These are phyloP conservation scores for Hymenoscyphus occultus DNA, from an alignment of 2,329 filamentous ascomycete genomes.

Conservation along the genomic window DNA sequence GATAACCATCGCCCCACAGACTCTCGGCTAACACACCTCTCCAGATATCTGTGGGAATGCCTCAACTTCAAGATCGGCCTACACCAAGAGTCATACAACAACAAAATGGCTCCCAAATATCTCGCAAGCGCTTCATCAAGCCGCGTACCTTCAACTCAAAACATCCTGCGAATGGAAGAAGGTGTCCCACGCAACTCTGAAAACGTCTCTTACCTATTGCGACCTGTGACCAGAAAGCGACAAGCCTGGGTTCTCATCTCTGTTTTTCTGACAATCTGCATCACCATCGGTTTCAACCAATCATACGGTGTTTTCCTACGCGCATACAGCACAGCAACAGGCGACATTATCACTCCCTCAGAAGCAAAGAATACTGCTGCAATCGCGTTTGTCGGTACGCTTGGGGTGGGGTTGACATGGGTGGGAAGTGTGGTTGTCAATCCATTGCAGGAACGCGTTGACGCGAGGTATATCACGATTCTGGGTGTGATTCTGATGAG, in stretches of 20 bases:
- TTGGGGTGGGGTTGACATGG: conserved; percentile 49
- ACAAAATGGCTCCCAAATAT: neutral
- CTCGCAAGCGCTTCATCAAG: neutral
- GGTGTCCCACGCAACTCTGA: neutral
- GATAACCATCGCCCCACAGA: too few species aligned
- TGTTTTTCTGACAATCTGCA: conserved; percentile 44
- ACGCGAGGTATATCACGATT: conserved; percentile 27
- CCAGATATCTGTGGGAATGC: too few species aligned
- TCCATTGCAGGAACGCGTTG: conserved; percentile 35
- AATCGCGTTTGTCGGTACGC: conserved; percentile 48
- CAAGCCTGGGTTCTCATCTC: conserved; percentile 44
- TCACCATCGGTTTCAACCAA: conserved; percentile 50
- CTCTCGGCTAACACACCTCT: too few species aligned
- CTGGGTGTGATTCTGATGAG: conserved; percentile 43
- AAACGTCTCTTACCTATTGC: conserved; percentile 17
- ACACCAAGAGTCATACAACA: neutral
- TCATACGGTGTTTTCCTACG: conserved; percentile 49
- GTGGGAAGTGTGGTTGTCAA: conserved; percentile 48
- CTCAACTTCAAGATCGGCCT: too few species aligned
- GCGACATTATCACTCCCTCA: conserved; percentile 36
- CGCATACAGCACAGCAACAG: conserved; percentile 42
- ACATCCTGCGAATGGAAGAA: neutral
- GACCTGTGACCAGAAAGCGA: conserved; percentile 34
- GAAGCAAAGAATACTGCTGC: conserved; percentile 41
- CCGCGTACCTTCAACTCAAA: neutral